Evolutionary conservation across 768 basidiomycete species (phyloP).

Genomic region (Daedaleopsis nitida): DNA sequence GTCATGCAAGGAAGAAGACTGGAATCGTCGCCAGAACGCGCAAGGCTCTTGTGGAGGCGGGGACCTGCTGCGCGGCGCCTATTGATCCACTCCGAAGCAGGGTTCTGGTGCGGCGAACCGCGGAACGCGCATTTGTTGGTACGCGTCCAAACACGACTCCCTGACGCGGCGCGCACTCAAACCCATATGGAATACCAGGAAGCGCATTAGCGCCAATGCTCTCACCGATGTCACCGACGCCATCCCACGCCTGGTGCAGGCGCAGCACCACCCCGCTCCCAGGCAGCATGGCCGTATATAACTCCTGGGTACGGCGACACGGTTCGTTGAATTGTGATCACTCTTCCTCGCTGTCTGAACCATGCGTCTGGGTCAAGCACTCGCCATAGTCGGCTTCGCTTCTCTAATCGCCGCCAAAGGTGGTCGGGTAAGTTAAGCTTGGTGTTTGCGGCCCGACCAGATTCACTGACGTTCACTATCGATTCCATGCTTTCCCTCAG

Average conservation of each 20-base stretch:
- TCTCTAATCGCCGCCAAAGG: conserved; percentile 11
- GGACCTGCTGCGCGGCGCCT: conserved; percentile 11
- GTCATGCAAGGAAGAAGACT: too few species aligned
- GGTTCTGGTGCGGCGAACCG: background rate
- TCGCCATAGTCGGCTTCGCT: conserved; percentile 15
- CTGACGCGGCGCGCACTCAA: conserved; percentile 6
- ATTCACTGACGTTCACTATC: background rate
- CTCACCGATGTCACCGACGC: conserved; percentile 15
- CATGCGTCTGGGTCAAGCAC: conserved; percentile 9
- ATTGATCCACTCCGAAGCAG: background rate
- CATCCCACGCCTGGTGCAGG: conserved; percentile 8
- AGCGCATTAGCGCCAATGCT: conserved; percentile 2
- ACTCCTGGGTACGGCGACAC: conserved; percentile 12
- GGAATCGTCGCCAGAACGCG: background rate
- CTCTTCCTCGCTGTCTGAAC: conserved; percentile 7
- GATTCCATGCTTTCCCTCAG: too few species aligned
- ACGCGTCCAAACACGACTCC: conserved; percentile 2
- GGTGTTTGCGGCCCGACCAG: background rate
- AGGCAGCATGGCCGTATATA: conserved; percentile 18
- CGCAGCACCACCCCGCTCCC: conserved; percentile 19
- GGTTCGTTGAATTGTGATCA: conserved; percentile 1
- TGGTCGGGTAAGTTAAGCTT: conserved; percentile 12
- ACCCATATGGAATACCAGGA: conserved; percentile 1
- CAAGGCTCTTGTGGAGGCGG: background rate
- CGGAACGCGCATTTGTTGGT: conserved; percentile 7